Conservation (phyloP, 352 stramenopile species). For the Phytopythium cucurbitacearum region DNA sequence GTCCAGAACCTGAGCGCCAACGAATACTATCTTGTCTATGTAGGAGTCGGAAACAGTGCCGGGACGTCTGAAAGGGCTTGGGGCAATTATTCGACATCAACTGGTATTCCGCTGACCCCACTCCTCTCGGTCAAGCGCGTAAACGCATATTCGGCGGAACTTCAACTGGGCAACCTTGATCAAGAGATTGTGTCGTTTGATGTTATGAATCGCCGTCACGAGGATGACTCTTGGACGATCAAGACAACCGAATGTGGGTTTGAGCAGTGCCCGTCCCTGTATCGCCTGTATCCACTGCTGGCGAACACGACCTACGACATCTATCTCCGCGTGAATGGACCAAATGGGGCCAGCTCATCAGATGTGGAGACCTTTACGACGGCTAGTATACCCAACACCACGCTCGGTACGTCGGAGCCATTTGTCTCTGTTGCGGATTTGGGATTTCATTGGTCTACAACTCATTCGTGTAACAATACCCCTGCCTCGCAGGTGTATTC, state of each 20-base stretch:
- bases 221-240: neutral
- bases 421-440: neutral
- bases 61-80: conserved; percentile 11
- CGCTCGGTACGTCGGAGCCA: conserved; percentile 4
- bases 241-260: neutral
- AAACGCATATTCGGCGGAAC: no score
- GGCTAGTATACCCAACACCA: conserved; percentile 9
- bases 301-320: conserved; percentile 21
- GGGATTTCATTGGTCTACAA: no score
- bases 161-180: conserved; percentile 8
- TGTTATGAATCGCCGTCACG: conserved; percentile 10
- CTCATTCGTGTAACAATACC: no score
- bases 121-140: no score
- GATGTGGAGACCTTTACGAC: neutral
- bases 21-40: conserved; percentile 24
- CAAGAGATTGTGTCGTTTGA: conserved; percentile 35
- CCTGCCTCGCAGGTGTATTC: conserved; percentile 7
- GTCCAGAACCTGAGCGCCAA: conserved; percentile 17
- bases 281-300: conserved; percentile 11
- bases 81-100: conserved; percentile 18
- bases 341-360: conserved; percentile 17
- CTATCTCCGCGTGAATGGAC: conserved; percentile 19
- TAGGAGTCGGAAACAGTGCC: conserved; percentile 23
- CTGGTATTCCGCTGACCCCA: conserved; percentile 20
- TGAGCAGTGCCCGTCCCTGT: conserved; percentile 10